Evolutionary conservation across 1,139 yeast genomes (phyloP), one percentile per base, ranked within the genome.

Genomic region (Entelexis sorbosivorans): DNA sequence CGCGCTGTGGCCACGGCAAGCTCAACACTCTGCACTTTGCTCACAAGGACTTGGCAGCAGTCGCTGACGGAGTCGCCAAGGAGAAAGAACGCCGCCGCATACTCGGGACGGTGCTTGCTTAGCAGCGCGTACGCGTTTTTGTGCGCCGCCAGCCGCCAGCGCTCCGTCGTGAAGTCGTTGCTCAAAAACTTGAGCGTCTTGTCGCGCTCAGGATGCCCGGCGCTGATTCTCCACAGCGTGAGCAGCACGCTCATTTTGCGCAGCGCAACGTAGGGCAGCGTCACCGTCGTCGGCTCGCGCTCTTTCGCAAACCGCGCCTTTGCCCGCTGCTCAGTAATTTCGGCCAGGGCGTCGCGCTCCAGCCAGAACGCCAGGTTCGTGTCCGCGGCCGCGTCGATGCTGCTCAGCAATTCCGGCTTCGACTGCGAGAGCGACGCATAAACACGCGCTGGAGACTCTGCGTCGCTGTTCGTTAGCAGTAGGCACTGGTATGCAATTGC

Each of bases 81-180:
- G 36, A 91, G 67, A 66, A 91, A 91, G 64, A 91, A 89, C 33
- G 83, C 81, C 0, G 97, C 96, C 0, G 97, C 94, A 66, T 89
- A 94, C 62, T 77, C 68, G 62, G 76, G 86, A 42, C 97, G 71
- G 64, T 88, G 98, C 62, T 87, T 86, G 52, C 97, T 88, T 56
- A 91, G 66, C 42, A 91, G 69, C 0, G 88, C 97, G 70, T 78
- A 91, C 0, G 98, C 98, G 67, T 91, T 91, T 62, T 91, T 91
- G 61, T 78, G 68, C 0, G 98, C 96, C 0, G 96, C 96, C 0
- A 86, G 75, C 59, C 72, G 75, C 96, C 96, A 89, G 48, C 96
- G 71, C 11, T 75, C 73, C 51, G 78, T 76, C 1, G 69, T 69
- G 62, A 89, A 91, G 64, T 93, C 93, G 63, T 89, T 82, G 20